Evolutionary conservation across 768 basidiomycete genomes (phyloP), one percentile per base, ranked within the genome.

Genomic region (Amanita pseudoporphyria): DNA sequence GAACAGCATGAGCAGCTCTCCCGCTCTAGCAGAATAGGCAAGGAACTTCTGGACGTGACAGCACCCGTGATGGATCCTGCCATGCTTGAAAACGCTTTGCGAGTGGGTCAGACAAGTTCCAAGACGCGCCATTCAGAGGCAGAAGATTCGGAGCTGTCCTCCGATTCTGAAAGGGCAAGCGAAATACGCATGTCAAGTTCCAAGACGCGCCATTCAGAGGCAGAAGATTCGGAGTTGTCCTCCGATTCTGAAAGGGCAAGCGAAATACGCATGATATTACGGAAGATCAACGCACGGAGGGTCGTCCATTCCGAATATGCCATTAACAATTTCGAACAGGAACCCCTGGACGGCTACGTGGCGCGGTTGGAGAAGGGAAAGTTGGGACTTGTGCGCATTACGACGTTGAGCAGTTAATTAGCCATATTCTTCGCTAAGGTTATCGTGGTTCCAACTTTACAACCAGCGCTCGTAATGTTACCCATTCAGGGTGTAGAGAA

Each of bases 221-320:
- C 22, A 57, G 57, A 42, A 42, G 40, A 35, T 10, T 43, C 40
- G 40, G 49, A 43, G 14, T 9, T 35, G 40, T 42, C 49, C 6
- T 50, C 66, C 3, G 67, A 72, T 45, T 60, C 59, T 5, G 72
- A 74, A 52, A 64, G 61, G 38, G 61, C 58, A 9, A 47, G 57
- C 13, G 74, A 74, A 53, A 72, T 71, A 31, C 73, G 64, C 54
- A 72, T 78, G 72, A 73, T 84, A 39, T 62, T 82, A 36, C 71
- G 79, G 52, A 82, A 84, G 58, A 74, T 82, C 58, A 87, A 87
- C 47, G 82, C 83, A 6, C 71, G 85, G 19, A 73, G 78, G 33
- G 69, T 87, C 45, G 73, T 87, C 3, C 83, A 87, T 54, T 64
- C 72, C 26, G 86, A 88, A 62, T 83, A 82, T 58, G 68, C 67